phyloP scores from a whole-genome alignment of 2,329 filamentous ascomycete species.

The Chalara sp. region DNA sequence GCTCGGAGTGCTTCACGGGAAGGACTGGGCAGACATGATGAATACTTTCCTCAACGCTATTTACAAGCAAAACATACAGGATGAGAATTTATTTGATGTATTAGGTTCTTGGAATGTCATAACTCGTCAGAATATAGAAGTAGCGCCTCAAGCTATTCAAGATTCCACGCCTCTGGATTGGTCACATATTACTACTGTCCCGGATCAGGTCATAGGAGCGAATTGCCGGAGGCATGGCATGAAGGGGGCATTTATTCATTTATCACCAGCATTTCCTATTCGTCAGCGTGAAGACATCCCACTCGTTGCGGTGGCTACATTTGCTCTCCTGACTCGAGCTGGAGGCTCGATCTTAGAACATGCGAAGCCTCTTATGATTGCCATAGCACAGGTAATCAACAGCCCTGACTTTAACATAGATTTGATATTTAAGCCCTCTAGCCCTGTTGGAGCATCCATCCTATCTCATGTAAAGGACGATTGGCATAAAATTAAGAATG shows the following conservation, averaged over 20 bases:
- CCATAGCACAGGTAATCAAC: neutral
- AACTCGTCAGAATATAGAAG: constrained; percentile 11
- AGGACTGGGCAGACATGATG: constrained; percentile 22
- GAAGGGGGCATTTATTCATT: constrained; percentile 12
- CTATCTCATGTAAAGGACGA: too few species aligned
- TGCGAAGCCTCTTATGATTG: neutral
- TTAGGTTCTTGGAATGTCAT: constrained; percentile 26
- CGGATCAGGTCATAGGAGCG: constrained; percentile 5
- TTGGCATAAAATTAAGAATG: too few species aligned
- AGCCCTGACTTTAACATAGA: too few species aligned
- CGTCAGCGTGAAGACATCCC: constrained; percentile 12
- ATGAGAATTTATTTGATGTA: constrained; percentile 18
- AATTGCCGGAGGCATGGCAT: constrained; percentile 10
- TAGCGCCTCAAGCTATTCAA: constrained; percentile 5
- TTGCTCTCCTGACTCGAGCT: constrained; percentile 15
- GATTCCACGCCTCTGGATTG: constrained; percentile 15
- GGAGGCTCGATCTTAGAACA: too few species aligned
- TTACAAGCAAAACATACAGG: constrained; percentile 7
- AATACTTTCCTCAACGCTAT: constrained; percentile 15
- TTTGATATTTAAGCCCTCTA: too few species aligned
- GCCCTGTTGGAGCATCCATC: too few species aligned
- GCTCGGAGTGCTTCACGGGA: constrained; percentile 17
- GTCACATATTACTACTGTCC: constrained; percentile 16
- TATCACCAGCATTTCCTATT: constrained; percentile 14
- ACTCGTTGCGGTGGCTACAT: constrained; percentile 20